Evolutionary conservation across 208 protist species (phyloP).

Genomic region (Crithidia fasciculata): DNA sequence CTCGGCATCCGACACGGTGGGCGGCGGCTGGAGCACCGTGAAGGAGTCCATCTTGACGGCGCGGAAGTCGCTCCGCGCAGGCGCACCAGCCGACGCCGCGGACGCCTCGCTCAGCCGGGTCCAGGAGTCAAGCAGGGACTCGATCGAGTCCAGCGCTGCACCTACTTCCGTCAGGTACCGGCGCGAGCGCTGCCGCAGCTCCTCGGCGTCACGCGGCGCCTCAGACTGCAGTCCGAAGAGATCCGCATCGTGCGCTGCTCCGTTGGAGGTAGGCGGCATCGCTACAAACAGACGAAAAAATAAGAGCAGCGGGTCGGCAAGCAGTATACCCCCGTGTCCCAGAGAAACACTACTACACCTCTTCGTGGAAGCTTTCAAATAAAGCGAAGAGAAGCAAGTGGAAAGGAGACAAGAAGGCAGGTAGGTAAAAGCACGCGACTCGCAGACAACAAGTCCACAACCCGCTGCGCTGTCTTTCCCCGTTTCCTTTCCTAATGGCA

Average conservation of each 20-base stretch:
- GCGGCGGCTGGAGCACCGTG: constrained; percentile 20
- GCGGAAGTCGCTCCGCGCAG: constrained; percentile 14
- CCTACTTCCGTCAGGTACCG: constrained; percentile 16
- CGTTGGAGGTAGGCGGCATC: constrained; percentile 2
- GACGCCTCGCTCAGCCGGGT: constrained; percentile 8
- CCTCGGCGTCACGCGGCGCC: constrained; percentile 16
- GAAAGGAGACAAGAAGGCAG: no score
- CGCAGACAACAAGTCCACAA: no score
- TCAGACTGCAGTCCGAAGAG: not conserved
- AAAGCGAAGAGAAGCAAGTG: no score
- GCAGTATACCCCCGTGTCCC: no score
- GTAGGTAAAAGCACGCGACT: no score
- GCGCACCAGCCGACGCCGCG: not conserved
- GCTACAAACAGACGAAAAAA: not conserved
- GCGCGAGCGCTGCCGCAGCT: constrained; percentile 25
- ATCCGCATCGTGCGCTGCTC: not conserved
- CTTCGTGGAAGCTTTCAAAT: no score
- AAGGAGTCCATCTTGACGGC: constrained; percentile 25
- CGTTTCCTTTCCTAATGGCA: no score
- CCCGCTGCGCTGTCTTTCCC: no score
- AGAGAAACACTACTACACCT: no score
- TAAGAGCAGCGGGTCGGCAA: no score
- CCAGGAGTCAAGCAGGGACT: constrained; percentile 19
- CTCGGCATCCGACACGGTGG: constrained; percentile 25
- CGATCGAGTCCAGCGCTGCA: constrained; percentile 22